Evolutionary conservation across 2,329 filamentous ascomycete genomes (phyloP).

Genomic region (Pseudofabraea citricarpa): DNA sequence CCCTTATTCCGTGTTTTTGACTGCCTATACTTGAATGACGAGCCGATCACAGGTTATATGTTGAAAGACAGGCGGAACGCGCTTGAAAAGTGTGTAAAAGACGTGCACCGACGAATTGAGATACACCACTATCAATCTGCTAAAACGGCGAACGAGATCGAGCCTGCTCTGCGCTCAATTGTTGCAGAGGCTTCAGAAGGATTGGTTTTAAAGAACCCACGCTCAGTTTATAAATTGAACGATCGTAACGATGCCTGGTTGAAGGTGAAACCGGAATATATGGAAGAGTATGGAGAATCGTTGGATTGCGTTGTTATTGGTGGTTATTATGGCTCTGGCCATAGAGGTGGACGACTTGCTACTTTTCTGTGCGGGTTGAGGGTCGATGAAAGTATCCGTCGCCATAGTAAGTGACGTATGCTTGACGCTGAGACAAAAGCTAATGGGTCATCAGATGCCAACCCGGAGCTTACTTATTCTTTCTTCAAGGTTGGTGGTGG

Average conservation of each 20-base stretch:
- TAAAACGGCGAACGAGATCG: slow-evolving; percentile 65
- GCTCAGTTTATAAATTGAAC: slow-evolving; percentile 80
- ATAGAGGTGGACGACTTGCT: slow-evolving; percentile 74
- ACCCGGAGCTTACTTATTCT: slow-evolving; percentile 77
- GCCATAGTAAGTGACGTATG: slow-evolving; percentile 26
- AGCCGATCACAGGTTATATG: slow-evolving; percentile 74
- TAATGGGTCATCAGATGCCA: slow-evolving; percentile 28
- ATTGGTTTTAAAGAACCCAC: slow-evolving; percentile 88
- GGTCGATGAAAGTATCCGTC: slow-evolving; percentile 63
- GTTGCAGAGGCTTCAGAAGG: slow-evolving; percentile 86
- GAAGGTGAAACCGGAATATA: slow-evolving; percentile 98
- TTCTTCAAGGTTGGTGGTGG: slow-evolving; percentile 99
- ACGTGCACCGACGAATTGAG: slow-evolving; percentile 73
- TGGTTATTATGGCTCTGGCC: slow-evolving; percentile 87
- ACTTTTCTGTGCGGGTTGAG: slow-evolving; percentile 89
- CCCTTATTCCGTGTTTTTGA: slow-evolving; percentile 87
- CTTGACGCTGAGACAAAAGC: not conserved
- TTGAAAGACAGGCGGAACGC: slow-evolving; percentile 75
- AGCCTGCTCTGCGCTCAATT: slow-evolving; percentile 73
- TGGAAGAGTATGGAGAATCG: slow-evolving; percentile 91
- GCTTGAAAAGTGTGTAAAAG: slow-evolving; percentile 64
- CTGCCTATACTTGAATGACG: slow-evolving; percentile 81
- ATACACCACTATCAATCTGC: slow-evolving; percentile 70
- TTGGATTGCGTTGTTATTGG: slow-evolving; percentile 87
- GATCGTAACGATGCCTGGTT: slow-evolving; percentile 95